Base-by-base conservation (phyloP, 2,329 filamentous ascomycete species). In the Corynespora cassiicola region DNA sequence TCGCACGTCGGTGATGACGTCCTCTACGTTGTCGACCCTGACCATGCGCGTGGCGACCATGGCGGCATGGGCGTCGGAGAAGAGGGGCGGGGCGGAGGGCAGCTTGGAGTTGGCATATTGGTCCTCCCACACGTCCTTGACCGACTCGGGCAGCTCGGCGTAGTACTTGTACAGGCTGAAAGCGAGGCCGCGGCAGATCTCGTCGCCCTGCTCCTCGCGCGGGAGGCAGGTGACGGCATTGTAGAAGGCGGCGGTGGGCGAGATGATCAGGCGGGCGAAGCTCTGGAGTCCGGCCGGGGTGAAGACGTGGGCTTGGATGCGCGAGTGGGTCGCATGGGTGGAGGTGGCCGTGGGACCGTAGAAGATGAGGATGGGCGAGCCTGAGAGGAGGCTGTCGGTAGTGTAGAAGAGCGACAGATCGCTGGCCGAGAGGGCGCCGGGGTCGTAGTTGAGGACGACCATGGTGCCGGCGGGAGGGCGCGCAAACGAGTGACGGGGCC, bases 161-260 rank as follows among this genome's bases (percentile, higher is more conserved):
- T 96, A 97, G 76, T 96, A 99, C 68, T 95, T 96, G 75, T 86
- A 87, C 53, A 99, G 77, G 39, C 89, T 90, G 69, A 97, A 95
- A 31, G 92, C 94, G 39, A 99, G 79, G 12, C 87, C 94, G 29
- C 94, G 85, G 70, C 87, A 95, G 50, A 95, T 79, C 69, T 97
- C 92, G 66, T 97, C 92, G 59, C 92, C 92, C 74, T 97, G 94
- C 69, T 91, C 90, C 65, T 96, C 92, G 63, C 90, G 86, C 26
- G 94, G 90, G 27, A 99, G 80, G 66, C 91, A 84, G 65, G 88
- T 85, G 67, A 99, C 94, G 37, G 91, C 92, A 52, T 84, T 81
- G 70, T 97, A 97, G 61, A 95, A 87, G 34, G 90, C 84, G 30
- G 92, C 96, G 61, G 88, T 95, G 28, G 94, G 94, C 16, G 92